Evolutionary conservation across 148 eudicot genomes (phyloP).

Genomic region (Fagopyrum esculentum): DNA sequence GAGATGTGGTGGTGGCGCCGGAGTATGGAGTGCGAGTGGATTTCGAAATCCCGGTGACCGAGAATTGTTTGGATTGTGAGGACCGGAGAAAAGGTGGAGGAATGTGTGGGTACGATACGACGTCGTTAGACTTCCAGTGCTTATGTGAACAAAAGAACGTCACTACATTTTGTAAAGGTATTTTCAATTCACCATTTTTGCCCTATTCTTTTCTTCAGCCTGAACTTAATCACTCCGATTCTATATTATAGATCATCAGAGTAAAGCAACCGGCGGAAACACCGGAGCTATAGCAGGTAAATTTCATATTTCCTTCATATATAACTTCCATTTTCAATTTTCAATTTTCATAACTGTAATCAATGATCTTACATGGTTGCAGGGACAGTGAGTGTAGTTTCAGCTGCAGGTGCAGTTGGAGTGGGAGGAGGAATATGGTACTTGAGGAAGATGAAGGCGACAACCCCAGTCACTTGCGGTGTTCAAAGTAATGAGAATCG

Average conservation of each 20-base stretch:
- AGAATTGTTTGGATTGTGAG: constrained; percentile 61
- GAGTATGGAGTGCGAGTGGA: constrained; percentile 88
- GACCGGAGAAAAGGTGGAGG: constrained; percentile 75
- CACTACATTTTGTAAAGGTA: constrained; percentile 82
- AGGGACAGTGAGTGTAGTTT: constrained; percentile 71
- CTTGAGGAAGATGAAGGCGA: constrained; percentile 68
- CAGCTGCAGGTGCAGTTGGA: constrained; percentile 74
- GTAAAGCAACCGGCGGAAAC: constrained; percentile 12
- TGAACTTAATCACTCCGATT: background rate
- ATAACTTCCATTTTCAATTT: background rate
- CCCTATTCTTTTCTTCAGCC: background rate
- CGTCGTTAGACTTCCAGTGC: constrained; percentile 57
- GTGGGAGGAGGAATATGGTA: constrained; percentile 86
- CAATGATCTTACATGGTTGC: constrained; percentile 6
- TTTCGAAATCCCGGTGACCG: constrained; percentile 76
- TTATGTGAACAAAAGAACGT: constrained; percentile 64
- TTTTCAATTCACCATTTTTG: background rate
- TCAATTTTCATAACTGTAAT: background rate
- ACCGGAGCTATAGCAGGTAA: constrained; percentile 41
- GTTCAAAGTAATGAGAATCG: constrained; percentile 84
- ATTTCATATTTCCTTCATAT: background rate
- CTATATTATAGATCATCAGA: constrained; percentile 25
- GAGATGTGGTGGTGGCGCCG: constrained; percentile 47
- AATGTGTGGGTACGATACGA: constrained; percentile 66
- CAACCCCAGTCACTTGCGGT: constrained; percentile 84